Conservation (phyloP, 495 filamentous ascomycete genomes). For the Neurospora discreta region DNA sequence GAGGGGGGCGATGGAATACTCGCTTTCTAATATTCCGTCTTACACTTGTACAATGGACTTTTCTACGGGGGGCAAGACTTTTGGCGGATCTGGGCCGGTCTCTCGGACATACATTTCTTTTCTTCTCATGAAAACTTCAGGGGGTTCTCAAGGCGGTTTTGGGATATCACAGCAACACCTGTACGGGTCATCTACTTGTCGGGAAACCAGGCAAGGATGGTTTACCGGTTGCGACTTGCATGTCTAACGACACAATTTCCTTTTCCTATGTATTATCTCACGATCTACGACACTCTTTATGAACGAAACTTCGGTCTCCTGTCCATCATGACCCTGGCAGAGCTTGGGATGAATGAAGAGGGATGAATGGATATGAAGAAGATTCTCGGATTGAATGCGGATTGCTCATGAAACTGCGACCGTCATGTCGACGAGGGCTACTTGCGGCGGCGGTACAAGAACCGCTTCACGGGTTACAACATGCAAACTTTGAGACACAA, state of each 20-base stretch:
- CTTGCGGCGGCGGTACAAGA: background rate
- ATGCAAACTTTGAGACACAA: background rate
- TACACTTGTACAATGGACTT: background rate
- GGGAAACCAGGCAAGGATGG: background rate
- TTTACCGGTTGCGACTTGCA: background rate
- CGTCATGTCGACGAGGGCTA: background rate
- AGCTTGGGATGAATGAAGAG: background rate
- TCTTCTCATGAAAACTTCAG: background rate
- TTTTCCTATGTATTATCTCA: background rate
- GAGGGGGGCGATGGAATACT: background rate
- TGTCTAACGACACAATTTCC: background rate
- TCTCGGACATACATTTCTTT: background rate
- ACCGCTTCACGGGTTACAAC: background rate
- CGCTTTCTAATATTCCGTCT: background rate
- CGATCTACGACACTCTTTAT: background rate
- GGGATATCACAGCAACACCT: background rate
- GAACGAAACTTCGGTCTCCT: background rate
- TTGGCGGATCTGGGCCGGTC: background rate
- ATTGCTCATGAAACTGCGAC: conserved; percentile 3
- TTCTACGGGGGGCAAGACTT: background rate
- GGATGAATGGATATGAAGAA: background rate
- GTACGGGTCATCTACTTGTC: background rate
- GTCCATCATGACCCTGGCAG: background rate
- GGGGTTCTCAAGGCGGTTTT: background rate
- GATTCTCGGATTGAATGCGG: background rate